phyloP scores from a whole-genome alignment of 805 yeast genomes.

The Tetrapisispora taiwanensis region DNA sequence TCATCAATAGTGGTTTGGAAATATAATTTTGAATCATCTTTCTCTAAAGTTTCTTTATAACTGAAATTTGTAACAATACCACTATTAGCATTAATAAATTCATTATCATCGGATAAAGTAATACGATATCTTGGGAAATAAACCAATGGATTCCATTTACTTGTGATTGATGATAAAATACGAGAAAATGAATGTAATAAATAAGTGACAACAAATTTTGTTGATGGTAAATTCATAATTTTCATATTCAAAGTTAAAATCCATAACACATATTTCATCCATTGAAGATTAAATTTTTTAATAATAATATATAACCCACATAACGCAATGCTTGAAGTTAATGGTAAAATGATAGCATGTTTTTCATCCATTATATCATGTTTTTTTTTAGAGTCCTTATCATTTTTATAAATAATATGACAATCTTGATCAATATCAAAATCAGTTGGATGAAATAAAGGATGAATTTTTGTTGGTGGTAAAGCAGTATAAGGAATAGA shows the following conservation, averaged over 20 bases:
- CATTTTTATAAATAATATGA: constrained; percentile 12
- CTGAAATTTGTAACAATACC: constrained; percentile 24
- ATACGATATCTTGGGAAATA: constrained; percentile 33
- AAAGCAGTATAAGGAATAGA: constrained; percentile 23
- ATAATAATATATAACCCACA: constrained; percentile 31
- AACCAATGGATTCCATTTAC: constrained; percentile 19
- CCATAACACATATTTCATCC: constrained; percentile 24
- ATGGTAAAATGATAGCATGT: constrained; percentile 36
- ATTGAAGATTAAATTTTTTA: constrained; percentile 21
- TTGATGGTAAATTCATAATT: constrained; percentile 28
- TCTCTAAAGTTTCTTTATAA: constrained; percentile 13
- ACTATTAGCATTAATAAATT: constrained; percentile 32
- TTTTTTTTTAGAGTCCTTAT: constrained; percentile 6
- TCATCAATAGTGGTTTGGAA: constrained; percentile 23
- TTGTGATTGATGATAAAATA: constrained; percentile 18
- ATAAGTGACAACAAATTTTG: constrained; percentile 24
- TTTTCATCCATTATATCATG: constrained; percentile 13
- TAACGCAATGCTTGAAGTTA: constrained; percentile 33
- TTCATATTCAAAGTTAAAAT: constrained; percentile 31
- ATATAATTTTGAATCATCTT: constrained; percentile 7
- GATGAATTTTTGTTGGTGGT: constrained; percentile 31
- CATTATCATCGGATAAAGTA: constrained; percentile 33
- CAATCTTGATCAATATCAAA: constrained; percentile 22
- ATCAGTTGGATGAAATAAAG: constrained; percentile 35
- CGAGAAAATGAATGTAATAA: constrained; percentile 24